Percentiles rank a stretch among this genome's conserved stretches.
phyloP scores from a whole-genome alignment of 352 stramenopile genomes.

The Phytopythium boreale region DNA sequence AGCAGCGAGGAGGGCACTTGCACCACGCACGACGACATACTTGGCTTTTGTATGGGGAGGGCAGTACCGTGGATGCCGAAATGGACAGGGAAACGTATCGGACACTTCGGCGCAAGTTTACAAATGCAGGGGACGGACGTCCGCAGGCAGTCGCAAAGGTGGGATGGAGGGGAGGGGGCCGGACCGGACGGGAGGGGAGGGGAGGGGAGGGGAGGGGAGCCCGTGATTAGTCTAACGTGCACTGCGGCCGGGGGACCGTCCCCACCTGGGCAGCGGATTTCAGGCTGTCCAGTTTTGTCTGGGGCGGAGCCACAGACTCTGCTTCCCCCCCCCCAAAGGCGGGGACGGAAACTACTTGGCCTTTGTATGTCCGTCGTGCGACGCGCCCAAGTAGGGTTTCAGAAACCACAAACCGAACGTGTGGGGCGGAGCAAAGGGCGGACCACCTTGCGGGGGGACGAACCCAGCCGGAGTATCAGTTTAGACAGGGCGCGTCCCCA shows the following conservation, averaged over 20 bases:
- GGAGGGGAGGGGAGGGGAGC: too few relatives aligned
- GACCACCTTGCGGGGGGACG: too few relatives aligned
- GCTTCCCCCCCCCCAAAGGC: too few relatives aligned
- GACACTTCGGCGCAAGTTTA: constrained; percentile 4
- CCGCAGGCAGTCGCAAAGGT: neutral
- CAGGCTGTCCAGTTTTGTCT: constrained; percentile 6
- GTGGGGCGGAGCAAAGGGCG: too few relatives aligned
- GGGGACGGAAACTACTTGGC: neutral
- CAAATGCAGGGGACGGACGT: constrained; percentile 8
- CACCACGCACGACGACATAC: constrained; percentile 52
- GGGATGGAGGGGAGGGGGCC: neutral
- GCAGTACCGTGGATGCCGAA: neutral
- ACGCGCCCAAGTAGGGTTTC: constrained; percentile 1
- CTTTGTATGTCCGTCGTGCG: neutral
- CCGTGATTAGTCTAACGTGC: neutral
- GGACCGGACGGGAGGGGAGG: too few relatives aligned
- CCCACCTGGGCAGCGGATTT: neutral
- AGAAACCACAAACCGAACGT: constrained; percentile 13
- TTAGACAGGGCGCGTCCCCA: too few relatives aligned
- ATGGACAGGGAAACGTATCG: too few relatives aligned
- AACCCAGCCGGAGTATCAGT: too few relatives aligned
- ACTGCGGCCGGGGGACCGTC: neutral
- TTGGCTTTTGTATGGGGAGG: too few relatives aligned
- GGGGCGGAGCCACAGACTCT: too few relatives aligned
- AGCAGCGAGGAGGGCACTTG: constrained; percentile 30